Evolutionary conservation across 2,329 filamentous ascomycete genomes (phyloP).

Genomic region (Alternaria metachromatica): DNA sequence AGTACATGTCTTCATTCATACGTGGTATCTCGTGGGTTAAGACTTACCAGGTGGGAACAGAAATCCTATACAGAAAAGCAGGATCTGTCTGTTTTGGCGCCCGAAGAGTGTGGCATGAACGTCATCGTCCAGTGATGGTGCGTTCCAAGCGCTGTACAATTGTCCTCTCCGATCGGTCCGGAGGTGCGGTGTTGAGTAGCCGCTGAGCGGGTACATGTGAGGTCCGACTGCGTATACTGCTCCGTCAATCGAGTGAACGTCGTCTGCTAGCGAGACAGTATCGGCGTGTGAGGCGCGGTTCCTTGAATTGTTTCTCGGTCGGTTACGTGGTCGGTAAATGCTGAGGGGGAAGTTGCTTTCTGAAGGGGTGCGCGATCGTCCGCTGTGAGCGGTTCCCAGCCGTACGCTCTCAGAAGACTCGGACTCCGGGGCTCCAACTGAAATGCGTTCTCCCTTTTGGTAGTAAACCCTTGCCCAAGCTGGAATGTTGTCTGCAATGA

Average conservation of each 20-base stretch:
- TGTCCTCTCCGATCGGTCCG: conserved; percentile 52
- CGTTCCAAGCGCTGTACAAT: conserved; percentile 70
- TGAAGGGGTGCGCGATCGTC: conserved; percentile 45
- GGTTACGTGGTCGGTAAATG: conserved; percentile 49
- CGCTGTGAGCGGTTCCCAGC: conserved; percentile 44
- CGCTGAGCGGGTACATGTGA: conserved; percentile 32
- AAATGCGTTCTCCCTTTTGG: conserved; percentile 44
- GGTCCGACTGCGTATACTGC: conserved; percentile 38
- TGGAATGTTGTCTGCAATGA: conserved; percentile 46
- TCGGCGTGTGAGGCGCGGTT: conserved; percentile 40
- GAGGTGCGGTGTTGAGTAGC: conserved; percentile 46
- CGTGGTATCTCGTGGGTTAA: conserved; percentile 13
- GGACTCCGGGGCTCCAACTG: conserved; percentile 43
- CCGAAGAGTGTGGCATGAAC: conserved; percentile 67
- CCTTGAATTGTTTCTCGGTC: conserved; percentile 48
- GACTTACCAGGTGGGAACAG: conserved; percentile 68
- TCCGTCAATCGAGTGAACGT: conserved; percentile 34
- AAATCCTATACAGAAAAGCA: conserved; percentile 78
- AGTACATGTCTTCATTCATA: conserved; percentile 22
- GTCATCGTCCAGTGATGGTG: conserved; percentile 72
- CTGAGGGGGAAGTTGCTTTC: conserved; percentile 47
- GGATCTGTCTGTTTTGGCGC: conserved; percentile 74
- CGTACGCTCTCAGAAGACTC: conserved; percentile 42
- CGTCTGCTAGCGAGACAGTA: conserved; percentile 38
- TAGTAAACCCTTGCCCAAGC: conserved; percentile 51